These are phyloP conservation scores for Erythrophleum ivorense DNA, from an alignment of 331 rosid genomes.

Conservation along the genomic window DNA sequence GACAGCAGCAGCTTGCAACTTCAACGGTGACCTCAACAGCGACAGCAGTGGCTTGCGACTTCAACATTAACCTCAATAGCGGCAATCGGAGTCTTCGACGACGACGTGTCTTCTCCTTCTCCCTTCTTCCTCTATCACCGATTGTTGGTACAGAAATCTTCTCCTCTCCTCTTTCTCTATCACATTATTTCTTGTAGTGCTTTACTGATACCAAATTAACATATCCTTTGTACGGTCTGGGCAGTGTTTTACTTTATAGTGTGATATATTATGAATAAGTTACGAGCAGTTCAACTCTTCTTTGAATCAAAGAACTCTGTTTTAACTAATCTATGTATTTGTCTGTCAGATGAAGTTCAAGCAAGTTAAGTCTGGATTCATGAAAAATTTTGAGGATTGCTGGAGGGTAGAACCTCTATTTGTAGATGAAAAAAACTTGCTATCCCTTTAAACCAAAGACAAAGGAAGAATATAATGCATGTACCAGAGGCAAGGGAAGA, in stretches of 20 bases:
- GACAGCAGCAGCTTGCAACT: too few relatives aligned
- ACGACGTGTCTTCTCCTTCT: too few relatives aligned
- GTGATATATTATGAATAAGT: conserved; percentile 10
- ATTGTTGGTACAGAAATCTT: too few relatives aligned
- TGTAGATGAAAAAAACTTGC: conserved; percentile 77
- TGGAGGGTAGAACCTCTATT: conserved; percentile 93
- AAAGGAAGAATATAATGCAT: conserved; percentile 67
- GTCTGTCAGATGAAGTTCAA: conserved; percentile 84
- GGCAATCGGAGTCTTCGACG: too few relatives aligned
- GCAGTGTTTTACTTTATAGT: not conserved
- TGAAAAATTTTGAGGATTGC: conserved; percentile 89
- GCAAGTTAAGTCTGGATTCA: conserved; percentile 92
- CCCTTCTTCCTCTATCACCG: too few relatives aligned
- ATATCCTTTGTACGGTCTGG: not conserved
- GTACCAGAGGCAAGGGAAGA: conserved; percentile 93
- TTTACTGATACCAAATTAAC: not conserved
- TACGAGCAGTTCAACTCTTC: not conserved
- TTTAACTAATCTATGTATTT: conserved; percentile 31
- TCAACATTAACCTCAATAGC: too few relatives aligned
- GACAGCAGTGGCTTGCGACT: too few relatives aligned
- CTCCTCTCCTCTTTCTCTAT: too few relatives aligned
- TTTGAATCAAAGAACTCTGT: not conserved
- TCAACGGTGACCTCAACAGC: too few relatives aligned
- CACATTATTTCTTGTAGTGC: not conserved
- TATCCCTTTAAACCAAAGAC: conserved; percentile 74